Evolutionary conservation across 177 flowering plant genomes (phyloP).

Genomic region (Vitis hybrid): DNA sequence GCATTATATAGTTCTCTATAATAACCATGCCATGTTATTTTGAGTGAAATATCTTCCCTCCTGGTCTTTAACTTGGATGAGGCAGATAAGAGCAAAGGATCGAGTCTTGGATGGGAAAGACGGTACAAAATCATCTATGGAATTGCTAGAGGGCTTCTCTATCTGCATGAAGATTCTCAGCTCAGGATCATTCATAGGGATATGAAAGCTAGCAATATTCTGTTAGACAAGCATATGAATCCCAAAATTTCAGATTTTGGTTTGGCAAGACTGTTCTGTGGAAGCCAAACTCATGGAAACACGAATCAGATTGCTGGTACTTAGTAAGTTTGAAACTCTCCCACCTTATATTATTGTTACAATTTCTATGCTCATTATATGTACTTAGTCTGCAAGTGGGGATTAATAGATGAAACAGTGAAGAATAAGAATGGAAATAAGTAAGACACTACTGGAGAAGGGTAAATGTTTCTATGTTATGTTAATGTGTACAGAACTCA

Average conservation of each 20-base stretch:
- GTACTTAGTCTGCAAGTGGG: too few relatives aligned
- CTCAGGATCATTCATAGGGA: slow-evolving; percentile 18
- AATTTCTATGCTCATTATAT: too few relatives aligned
- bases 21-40: too few relatives aligned
- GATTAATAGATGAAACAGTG: too few relatives aligned
- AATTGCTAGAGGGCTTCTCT: slow-evolving; percentile 19
- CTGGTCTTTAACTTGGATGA: neutral
- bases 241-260: slow-evolving; percentile 21
- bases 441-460: too few relatives aligned
- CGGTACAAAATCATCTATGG: slow-evolving; percentile 21
- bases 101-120: slow-evolving; percentile 12
- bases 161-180: slow-evolving; percentile 22
- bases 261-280: slow-evolving; percentile 8
- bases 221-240: slow-evolving; percentile 15
- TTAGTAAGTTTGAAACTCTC: slow-evolving; percentile 5
- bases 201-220: slow-evolving; percentile 14
- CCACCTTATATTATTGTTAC: too few relatives aligned
- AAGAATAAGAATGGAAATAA: too few relatives aligned
- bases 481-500: neutral
- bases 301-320: slow-evolving; percentile 12
- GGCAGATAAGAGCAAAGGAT: slow-evolving; percentile 5
- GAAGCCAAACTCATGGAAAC: slow-evolving; percentile 16
- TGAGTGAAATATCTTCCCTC: neutral
- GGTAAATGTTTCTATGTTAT: too few relatives aligned
- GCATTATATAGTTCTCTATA: too few relatives aligned